phyloP scores from a whole-genome alignment of 768 basidiomycete genomes.

The Pleurotus djamor region DNA sequence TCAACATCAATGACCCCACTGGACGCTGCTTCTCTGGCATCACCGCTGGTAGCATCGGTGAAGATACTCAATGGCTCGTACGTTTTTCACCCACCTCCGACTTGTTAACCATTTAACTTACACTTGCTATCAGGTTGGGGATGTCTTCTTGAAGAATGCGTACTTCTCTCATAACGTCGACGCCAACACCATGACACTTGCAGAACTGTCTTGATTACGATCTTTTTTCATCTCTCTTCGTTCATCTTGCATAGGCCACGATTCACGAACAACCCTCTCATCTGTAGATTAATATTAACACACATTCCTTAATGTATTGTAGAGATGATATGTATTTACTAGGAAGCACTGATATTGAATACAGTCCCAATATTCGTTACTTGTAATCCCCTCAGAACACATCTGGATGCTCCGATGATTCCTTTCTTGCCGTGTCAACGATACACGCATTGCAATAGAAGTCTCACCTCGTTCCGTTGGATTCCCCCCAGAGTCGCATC shows the following conservation, averaged over 20 bases:
- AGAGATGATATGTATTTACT: background rate
- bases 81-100: constrained; percentile 8
- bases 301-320: background rate
- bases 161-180: constrained; percentile 13
- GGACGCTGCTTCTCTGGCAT: constrained; percentile 77
- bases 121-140: constrained; percentile 12
- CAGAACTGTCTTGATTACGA: background rate
- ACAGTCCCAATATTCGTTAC: too few relatives aligned
- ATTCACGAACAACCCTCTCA: background rate
- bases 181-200: constrained; percentile 10
- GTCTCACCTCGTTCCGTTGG: too few relatives aligned
- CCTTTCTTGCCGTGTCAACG: too few relatives aligned
- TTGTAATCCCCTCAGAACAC: too few relatives aligned
- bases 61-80: constrained; percentile 67
- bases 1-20: constrained; percentile 47
- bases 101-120: background rate
- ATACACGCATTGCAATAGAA: too few relatives aligned
- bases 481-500: too few relatives aligned
- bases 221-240: constrained; percentile 10
- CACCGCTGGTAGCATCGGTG: constrained; percentile 56
- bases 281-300: background rate
- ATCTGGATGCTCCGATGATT: too few relatives aligned
- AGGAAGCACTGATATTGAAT: too few relatives aligned
- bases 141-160: constrained; percentile 17
- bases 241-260: background rate